A percentile compares a stretch with the other conserved stretches of the same genome.
Conservation (phyloP, 768 basidiomycete genomes). For the Leccinum variicolor region DNA sequence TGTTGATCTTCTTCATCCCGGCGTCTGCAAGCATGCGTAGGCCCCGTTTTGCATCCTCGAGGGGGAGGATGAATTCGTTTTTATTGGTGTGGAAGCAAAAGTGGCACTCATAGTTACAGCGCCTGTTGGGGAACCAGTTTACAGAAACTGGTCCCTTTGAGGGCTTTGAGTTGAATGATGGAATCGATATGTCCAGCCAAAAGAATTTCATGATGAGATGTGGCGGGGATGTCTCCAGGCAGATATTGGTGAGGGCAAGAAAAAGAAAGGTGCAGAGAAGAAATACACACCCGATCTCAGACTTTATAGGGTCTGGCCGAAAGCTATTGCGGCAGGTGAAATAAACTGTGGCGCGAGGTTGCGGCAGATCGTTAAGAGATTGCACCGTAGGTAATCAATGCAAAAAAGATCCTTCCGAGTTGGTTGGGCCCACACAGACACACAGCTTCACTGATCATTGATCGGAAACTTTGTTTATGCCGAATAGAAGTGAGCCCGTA, state of each 20-base stretch:
- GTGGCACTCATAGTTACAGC: slow-evolving; percentile 36
- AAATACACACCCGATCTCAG: not conserved
- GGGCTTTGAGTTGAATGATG: slow-evolving; percentile 12
- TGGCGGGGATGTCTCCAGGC: not conserved
- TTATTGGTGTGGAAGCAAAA: slow-evolving; percentile 43
- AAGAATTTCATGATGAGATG: slow-evolving; percentile 7
- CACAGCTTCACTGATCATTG: too few species aligned
- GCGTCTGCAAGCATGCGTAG: slow-evolving; percentile 31
- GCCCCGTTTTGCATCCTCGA: slow-evolving; percentile 35
- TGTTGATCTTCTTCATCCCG: slow-evolving; percentile 37
- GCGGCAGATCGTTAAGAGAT: not conserved
- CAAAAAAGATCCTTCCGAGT: not conserved
- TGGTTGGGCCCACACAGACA: not conserved
- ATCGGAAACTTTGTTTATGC: not conserved
- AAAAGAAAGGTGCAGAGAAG: not conserved
- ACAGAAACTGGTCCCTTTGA: slow-evolving; percentile 20
- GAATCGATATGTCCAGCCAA: slow-evolving; percentile 18
- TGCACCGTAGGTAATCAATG: not conserved
- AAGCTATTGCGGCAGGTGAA: not conserved
- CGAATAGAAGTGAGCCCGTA: not conserved
- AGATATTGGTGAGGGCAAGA: not conserved
- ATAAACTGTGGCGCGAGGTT: not conserved
- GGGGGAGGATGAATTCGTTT: slow-evolving; percentile 31
- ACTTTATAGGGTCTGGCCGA: not conserved
- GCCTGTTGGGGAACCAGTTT: slow-evolving; percentile 26